These are phyloP conservation scores for Umbelopsis sp. DNA, from an alignment of 371 early-diverging fungal genomes.

Conservation along the genomic window DNA sequence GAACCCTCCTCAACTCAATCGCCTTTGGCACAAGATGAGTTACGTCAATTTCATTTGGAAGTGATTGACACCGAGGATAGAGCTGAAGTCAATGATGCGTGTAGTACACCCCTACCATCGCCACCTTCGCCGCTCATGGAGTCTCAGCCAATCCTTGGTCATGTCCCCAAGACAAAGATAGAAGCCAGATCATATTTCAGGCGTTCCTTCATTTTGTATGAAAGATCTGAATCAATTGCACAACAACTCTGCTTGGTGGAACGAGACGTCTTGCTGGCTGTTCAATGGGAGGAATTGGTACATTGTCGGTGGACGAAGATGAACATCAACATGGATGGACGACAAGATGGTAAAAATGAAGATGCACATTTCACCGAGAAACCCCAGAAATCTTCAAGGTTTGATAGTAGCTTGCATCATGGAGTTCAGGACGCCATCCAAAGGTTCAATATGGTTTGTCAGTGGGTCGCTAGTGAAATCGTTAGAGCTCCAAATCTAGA, in stretches of 20 bases:
- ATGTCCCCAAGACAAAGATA: background rate
- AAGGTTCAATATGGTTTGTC: conserved; percentile 71
- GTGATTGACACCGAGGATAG: too few relatives aligned
- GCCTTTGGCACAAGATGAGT: background rate
- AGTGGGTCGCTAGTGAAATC: conserved; percentile 76
- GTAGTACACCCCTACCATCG: too few relatives aligned
- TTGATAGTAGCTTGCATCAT: conserved; percentile 21
- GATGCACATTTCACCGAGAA: background rate
- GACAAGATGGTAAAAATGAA: background rate
- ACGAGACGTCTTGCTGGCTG: conserved; percentile 47
- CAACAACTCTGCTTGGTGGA: conserved; percentile 69
- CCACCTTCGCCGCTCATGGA: background rate
- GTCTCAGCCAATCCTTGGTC: background rate
- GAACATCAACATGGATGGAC: conserved; percentile 21
- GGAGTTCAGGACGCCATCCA: conserved; percentile 67
- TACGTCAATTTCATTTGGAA: too few relatives aligned
- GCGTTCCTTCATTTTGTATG: conserved; percentile 53
- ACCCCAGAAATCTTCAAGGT: background rate
- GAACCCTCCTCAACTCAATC: background rate
- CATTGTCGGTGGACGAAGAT: conserved; percentile 66
- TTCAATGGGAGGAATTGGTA: conserved; percentile 69
- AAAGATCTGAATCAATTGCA: conserved; percentile 61
- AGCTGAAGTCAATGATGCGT: too few relatives aligned
- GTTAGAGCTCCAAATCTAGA: conserved; percentile 56
- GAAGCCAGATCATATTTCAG: conserved; percentile 7